Conservation (phyloP, 1,139 yeast species). For the Hyphopichia wangnamkhiaoensis region DNA sequence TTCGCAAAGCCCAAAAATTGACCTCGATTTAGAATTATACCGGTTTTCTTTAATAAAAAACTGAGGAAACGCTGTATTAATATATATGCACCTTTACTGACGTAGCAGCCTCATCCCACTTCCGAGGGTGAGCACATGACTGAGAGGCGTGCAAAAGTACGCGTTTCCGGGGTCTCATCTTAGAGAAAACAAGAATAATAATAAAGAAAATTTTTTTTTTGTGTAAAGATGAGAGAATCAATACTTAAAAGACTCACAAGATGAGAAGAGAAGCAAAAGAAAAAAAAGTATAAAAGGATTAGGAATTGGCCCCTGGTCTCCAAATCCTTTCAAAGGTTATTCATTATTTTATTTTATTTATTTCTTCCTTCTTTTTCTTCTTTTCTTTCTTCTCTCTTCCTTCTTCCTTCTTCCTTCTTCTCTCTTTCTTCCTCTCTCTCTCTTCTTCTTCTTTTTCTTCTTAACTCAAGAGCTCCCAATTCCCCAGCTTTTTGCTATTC, state of each 20-base stretch:
- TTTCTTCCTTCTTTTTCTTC: not conserved
- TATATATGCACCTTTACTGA: not conserved
- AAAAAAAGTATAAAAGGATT: constrained; percentile 11
- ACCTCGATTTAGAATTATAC: not conserved
- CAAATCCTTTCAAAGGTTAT: constrained; percentile 2
- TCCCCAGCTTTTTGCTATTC: constrained; percentile 21
- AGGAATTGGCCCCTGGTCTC: constrained; percentile 3
- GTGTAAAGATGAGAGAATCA: not conserved
- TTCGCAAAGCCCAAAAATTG: too few species aligned
- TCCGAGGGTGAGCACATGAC: not conserved
- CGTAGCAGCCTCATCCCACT: too few species aligned
- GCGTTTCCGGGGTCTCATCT: not conserved
- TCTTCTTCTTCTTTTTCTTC: constrained; percentile 12
- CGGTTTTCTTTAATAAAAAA: too few species aligned
- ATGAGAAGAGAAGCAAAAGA: too few species aligned
- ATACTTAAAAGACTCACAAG: too few species aligned
- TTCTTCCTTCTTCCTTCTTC: constrained; percentile 11
- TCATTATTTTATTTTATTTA: constrained; percentile 8
- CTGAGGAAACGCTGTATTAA: too few species aligned
- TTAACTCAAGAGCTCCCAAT: constrained; percentile 25
- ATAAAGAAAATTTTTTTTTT: not conserved
- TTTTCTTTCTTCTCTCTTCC: not conserved
- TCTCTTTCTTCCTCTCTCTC: constrained; percentile 9
- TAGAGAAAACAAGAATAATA: too few species aligned
- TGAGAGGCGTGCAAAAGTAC: too few species aligned